Evolutionary conservation across 805 yeast genomes (phyloP).

Genomic region (Metschnikowia matae): DNA sequence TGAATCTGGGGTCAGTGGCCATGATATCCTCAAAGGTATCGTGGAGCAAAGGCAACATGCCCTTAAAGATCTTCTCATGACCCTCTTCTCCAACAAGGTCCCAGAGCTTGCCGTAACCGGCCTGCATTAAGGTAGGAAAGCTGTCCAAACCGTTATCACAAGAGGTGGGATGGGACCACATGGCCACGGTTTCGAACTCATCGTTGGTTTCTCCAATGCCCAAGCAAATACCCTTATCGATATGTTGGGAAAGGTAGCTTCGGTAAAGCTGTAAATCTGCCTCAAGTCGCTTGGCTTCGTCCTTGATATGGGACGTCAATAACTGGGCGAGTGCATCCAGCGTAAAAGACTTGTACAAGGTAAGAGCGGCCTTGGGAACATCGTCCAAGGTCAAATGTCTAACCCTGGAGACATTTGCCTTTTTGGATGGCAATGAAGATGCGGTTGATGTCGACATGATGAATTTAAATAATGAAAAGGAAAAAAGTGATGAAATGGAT

Average conservation of each 20-base stretch:
- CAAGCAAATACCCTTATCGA: conserved; percentile 46
- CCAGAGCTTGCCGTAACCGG: conserved; percentile 52
- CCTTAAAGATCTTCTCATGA: conserved; percentile 46
- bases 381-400: conserved; percentile 14
- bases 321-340: conserved; percentile 32
- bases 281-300: conserved; percentile 5
- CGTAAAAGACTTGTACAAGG: conserved; percentile 34
- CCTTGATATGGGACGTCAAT: conserved; percentile 14
- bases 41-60: conserved; percentile 49
- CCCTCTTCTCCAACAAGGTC: conserved; percentile 46
- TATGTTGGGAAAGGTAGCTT: conserved; percentile 48
- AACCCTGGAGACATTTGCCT: conserved; percentile 4
- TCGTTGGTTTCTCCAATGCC: conserved; percentile 44
- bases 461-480: not conserved
- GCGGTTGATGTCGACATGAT: not conserved
- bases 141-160: conserved; percentile 40
- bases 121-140: conserved; percentile 44
- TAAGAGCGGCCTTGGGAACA: conserved; percentile 34
- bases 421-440: not conserved
- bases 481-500: too few species aligned
- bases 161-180: conserved; percentile 50
- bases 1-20: conserved; percentile 36
- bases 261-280: conserved; percentile 36
- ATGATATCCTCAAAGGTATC: conserved; percentile 44
- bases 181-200: conserved; percentile 50